A percentile compares a stretch with the other conserved stretches of the same genome.
phyloP scores from a whole-genome alignment of 192 early-diverging fungal species.

The Gonapodya sp. region DNA sequence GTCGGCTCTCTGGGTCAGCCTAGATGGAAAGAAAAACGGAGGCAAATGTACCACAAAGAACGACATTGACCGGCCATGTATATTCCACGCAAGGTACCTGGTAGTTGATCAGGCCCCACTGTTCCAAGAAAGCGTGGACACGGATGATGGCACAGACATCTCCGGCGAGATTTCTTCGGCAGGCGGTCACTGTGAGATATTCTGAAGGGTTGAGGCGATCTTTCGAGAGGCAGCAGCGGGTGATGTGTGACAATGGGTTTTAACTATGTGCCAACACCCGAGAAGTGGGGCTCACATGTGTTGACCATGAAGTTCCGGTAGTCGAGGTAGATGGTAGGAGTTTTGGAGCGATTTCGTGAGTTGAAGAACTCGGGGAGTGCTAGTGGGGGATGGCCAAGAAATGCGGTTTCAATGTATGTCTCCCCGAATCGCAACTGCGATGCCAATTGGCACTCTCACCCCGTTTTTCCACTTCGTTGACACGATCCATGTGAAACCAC shows the following conservation, averaged over 20 bases:
- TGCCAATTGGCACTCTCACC: background rate
- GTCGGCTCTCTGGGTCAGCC: slow-evolving; percentile 86
- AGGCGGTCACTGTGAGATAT: slow-evolving; percentile 97
- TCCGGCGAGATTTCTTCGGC: slow-evolving; percentile 89
- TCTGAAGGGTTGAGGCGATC: slow-evolving; percentile 91
- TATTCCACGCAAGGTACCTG: slow-evolving; percentile 44
- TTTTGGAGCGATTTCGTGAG: slow-evolving; percentile 83
- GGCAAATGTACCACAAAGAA: background rate
- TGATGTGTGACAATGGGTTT: background rate
- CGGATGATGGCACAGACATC: slow-evolving; percentile 98
- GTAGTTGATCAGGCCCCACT: slow-evolving; percentile 99
- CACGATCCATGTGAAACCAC: slow-evolving; percentile 75
- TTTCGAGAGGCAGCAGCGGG: too few species aligned
- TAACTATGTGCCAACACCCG: background rate
- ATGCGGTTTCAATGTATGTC: background rate
- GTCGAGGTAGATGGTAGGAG: slow-evolving; percentile 79
- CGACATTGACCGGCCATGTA: background rate
- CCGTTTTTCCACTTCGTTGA: slow-evolving; percentile 80
- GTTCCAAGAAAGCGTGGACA: slow-evolving; percentile 96
- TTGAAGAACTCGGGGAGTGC: slow-evolving; percentile 96
- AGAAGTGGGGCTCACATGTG: slow-evolving; percentile 24
- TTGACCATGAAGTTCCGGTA: slow-evolving; percentile 99
- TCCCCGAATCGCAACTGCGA: background rate
- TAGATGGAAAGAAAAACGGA: slow-evolving; percentile 20
- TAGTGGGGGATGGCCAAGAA: background rate